A percentile compares a stretch with the other conserved stretches of the same genome.
phyloP scores from a whole-genome alignment of 148 eudicot species.

The Cornus kousa region DNA sequence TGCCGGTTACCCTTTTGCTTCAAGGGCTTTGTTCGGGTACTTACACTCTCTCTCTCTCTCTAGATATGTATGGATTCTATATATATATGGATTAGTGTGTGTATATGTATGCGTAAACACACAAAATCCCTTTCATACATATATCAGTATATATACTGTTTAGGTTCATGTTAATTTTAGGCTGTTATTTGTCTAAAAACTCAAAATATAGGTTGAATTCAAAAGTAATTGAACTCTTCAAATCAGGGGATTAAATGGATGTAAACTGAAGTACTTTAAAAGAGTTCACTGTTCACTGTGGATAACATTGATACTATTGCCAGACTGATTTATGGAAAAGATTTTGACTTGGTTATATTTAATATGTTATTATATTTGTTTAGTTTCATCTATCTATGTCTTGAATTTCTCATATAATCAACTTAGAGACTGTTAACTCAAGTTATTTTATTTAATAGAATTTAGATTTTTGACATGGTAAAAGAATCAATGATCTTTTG shows the following conservation, averaged over 20 bases:
- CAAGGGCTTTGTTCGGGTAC: constrained; percentile 53
- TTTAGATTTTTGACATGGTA: no score
- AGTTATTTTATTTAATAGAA: no score
- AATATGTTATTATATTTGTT: background rate
- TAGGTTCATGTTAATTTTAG: background rate
- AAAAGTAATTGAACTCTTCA: background rate
- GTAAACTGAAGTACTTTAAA: no score
- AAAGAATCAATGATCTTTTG: no score
- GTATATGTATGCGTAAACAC: background rate
- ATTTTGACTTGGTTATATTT: no score
- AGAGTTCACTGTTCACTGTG: no score
- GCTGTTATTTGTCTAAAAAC: background rate
- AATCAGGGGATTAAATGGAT: no score
- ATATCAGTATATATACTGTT: background rate
- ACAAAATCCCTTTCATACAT: background rate
- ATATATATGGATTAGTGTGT: background rate
- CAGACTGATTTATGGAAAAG: no score
- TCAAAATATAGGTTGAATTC: background rate
- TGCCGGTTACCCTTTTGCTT: constrained; percentile 54
- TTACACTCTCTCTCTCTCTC: background rate
- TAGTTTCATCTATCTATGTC: background rate
- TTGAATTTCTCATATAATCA: no score
- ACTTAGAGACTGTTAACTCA: no score
- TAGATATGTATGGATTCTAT: background rate
- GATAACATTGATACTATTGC: no score